Base-by-base conservation (phyloP, 805 yeast species). In the Torulaspora gathmanii region DNA sequence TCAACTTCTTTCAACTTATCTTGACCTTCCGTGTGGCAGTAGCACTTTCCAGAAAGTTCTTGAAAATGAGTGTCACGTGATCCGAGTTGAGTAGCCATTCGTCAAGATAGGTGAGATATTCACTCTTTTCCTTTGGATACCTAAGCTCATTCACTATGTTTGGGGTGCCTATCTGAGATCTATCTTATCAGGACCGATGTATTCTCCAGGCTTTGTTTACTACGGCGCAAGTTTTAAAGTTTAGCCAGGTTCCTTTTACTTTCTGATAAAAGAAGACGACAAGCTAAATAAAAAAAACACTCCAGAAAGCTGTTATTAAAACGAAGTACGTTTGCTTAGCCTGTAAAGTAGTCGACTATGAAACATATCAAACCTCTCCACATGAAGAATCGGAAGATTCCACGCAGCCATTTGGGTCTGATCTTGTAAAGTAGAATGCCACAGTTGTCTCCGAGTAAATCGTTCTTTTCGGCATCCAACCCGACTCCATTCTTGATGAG, bases 401-500 rank as follows among this genome's bases (percentile, higher is more conserved):
- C 64, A 29, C 79, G 68, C 30, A 84, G 53, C 71, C 77, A 72
- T 9, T 47, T 51, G 0, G 86, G 87, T 53, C 70, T 68, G 13
- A 82, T 67, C 53, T 70, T 72, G 40, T 75, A 72, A 44, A 83
- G 74, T 17, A 79, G 51, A 44, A 77, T 74, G 2, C 95, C 95
- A 64, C 96, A 89, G 50, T 83, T 77, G 44, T 73, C 75, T 51
- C 83, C 85, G 2, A 64, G 55, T 7, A 58, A 43, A 43, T 89
- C 91, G 61, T 89, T 95, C 49, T 82, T 78, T 60, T 91, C 97
- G 8, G 87, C 77, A 2, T 61, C 66, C 23, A 65, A 38, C 1
- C 98, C 98, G 53, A 83, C 78, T 0, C 97, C 98, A 71, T 83
- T 78, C 50, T 84, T 80, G 42, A 83, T 77, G 55, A 80, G 79